Conservation (phyloP, 2,329 filamentous ascomycete species). For the Fusarium citri region DNA sequence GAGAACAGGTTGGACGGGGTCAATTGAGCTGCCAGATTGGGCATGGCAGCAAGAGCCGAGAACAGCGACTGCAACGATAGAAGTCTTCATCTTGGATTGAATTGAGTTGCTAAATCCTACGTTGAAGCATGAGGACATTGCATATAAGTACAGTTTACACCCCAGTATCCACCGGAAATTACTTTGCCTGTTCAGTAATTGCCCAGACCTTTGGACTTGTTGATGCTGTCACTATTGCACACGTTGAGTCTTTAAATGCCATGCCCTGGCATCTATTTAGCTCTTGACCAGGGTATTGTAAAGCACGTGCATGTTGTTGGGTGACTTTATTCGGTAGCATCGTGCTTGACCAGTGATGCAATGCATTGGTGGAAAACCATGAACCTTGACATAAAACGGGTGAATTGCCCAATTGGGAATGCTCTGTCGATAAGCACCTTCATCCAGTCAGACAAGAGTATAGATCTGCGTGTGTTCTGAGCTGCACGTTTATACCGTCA, state of each 20-base stretch:
- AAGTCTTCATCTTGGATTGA: neutral
- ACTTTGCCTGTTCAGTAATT: constrained; percentile 9
- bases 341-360: neutral
- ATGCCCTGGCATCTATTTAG: neutral
- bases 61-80: neutral
- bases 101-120: neutral
- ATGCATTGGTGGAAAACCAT: constrained; percentile 21
- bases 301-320: constrained; percentile 18
- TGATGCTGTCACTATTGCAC: neutral
- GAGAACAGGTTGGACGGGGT: constrained; percentile 46
- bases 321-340: constrained; percentile 23
- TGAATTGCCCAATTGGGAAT: constrained; percentile 12
- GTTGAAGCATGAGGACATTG: neutral
- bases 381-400: constrained; percentile 21
- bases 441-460: constrained; percentile 10
- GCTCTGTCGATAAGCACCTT: neutral
- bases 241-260: neutral
- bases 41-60: constrained; percentile 2
- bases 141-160: constrained; percentile 6
- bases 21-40: constrained; percentile 38
- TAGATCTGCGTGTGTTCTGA: neutral
- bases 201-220: neutral
- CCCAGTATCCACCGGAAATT: constrained; percentile 11
- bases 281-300: neutral
- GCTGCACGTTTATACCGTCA: neutral